These are phyloP conservation scores for Aspergillus sp. DNA, from an alignment of 2,329 filamentous ascomycete genomes.

Conservation along the genomic window DNA sequence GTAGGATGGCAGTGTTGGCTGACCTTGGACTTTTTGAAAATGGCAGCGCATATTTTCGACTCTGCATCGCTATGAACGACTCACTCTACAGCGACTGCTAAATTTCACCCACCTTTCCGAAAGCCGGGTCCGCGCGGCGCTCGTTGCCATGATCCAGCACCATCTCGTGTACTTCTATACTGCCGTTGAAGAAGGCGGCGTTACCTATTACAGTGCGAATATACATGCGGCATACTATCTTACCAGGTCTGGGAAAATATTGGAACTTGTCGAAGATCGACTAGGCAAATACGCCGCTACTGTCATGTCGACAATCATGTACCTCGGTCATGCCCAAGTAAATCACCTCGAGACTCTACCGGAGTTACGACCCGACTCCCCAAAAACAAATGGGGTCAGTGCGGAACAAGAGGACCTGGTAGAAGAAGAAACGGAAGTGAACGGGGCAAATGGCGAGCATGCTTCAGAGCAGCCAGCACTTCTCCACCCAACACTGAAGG, in stretches of 20 bases:
- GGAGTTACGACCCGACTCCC: slow-evolving; percentile 28
- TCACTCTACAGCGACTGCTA: slow-evolving; percentile 67
- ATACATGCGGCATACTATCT: slow-evolving; percentile 77
- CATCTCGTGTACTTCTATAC: slow-evolving; percentile 77
- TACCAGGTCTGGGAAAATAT: slow-evolving; percentile 75
- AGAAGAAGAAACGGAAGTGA: slow-evolving; percentile 17
- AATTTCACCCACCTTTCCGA: slow-evolving; percentile 70
- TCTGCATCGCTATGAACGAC: slow-evolving; percentile 76
- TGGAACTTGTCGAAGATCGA: slow-evolving; percentile 70
- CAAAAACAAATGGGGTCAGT: slow-evolving; percentile 26
- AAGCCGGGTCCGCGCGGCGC: slow-evolving; percentile 75
- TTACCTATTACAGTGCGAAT: slow-evolving; percentile 82
- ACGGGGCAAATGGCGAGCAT: slow-evolving; percentile 22
- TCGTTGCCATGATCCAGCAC: slow-evolving; percentile 84
- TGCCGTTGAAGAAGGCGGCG: slow-evolving; percentile 58
- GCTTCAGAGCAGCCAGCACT: slow-evolving; percentile 21
- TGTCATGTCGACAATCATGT: slow-evolving; percentile 71
- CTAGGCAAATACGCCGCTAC: slow-evolving; percentile 73
- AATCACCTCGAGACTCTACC: slow-evolving; percentile 45
- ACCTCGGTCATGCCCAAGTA: slow-evolving; percentile 70
- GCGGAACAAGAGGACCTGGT: slow-evolving; percentile 19
- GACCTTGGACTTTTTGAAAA: not conserved
- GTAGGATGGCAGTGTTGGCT: slow-evolving; percentile 4
- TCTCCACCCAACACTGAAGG: slow-evolving; percentile 39
- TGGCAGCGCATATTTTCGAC: slow-evolving; percentile 77